Conservation (phyloP, 164 flowering plant species). For the Berberis thunbergii region DNA sequence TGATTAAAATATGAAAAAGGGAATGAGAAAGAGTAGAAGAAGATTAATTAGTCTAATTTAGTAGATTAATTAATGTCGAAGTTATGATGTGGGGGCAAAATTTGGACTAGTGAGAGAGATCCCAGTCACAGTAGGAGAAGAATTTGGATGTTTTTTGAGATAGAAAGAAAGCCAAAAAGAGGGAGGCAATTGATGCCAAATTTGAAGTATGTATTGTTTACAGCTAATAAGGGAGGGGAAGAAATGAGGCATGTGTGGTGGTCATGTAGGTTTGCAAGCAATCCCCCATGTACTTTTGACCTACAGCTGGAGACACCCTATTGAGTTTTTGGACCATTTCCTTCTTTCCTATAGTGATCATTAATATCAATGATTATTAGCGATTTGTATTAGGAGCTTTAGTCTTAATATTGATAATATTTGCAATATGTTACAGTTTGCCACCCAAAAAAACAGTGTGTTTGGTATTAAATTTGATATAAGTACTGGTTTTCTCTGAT, state of each 20-base stretch:
- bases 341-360: constrained; percentile 1
- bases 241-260: constrained; percentile 1
- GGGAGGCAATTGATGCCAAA: constrained; percentile 3
- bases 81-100: too few relatives aligned
- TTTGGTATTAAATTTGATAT: too few relatives aligned
- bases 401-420: too few relatives aligned
- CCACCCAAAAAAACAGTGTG: too few relatives aligned
- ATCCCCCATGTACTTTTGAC: constrained; percentile 11
- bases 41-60: not conserved
- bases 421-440: too few relatives aligned
- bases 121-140: not conserved
- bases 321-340: constrained; percentile 7
- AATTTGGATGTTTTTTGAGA: not conserved
- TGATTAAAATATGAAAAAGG: not conserved
- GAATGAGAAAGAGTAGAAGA: not conserved
- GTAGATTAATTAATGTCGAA: too few relatives aligned
- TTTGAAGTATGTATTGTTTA: constrained; percentile 1
- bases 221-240: not conserved
- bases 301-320: constrained; percentile 12
- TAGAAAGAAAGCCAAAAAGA: constrained; percentile 3
- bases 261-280: constrained; percentile 10
- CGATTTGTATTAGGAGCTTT: too few relatives aligned
- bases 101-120: too few relatives aligned
- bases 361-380: too few relatives aligned
- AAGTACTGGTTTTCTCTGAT: too few relatives aligned